A percentile compares a stretch with the other conserved stretches of the same genome.
phyloP scores from a whole-genome alignment of 2,329 filamentous ascomycete species.

The Colletotrichum tabaci region DNA sequence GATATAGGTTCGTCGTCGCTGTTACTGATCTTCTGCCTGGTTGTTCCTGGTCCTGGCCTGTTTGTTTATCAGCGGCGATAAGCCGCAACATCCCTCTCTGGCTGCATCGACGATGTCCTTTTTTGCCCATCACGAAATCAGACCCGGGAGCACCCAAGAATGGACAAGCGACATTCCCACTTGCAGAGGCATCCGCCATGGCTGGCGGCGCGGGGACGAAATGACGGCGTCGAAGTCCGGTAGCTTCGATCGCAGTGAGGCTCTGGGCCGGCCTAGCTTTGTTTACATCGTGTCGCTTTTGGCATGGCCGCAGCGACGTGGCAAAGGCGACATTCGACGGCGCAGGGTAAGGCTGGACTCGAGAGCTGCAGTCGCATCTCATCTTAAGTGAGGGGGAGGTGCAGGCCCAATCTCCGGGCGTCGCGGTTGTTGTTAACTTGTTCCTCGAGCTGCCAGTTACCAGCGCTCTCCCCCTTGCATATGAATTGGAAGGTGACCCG shows the following conservation, averaged over 20 bases:
- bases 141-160: conserved; percentile 26
- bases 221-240: conserved; percentile 25
- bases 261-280: conserved; percentile 34
- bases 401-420: conserved; percentile 32
- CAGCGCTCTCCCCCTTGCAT: conserved; percentile 29
- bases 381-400: conserved; percentile 38
- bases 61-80: conserved; percentile 21
- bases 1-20: conserved; percentile 27
- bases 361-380: conserved; percentile 16
- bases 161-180: conserved; percentile 30
- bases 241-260: conserved; percentile 31
- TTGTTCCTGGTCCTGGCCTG: conserved; percentile 16
- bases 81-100: neutral
- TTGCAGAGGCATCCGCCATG: conserved; percentile 20
- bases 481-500: conserved; percentile 27
- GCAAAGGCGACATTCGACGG: conserved; percentile 6
- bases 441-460: conserved; percentile 18
- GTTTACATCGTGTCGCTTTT: conserved; percentile 38
- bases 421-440: conserved; percentile 19
- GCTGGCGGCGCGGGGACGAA: conserved; percentile 22
- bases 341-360: conserved; percentile 40
- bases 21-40: conserved; percentile 27
- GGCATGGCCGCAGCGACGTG: conserved; percentile 35
- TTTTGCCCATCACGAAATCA: conserved; percentile 3
- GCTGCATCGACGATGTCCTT: conserved; percentile 14